A percentile compares a stretch with the other conserved stretches of the same genome.
Conservation (phyloP, 2,329 filamentous ascomycete species). For the Fusarium sp. region DNA sequence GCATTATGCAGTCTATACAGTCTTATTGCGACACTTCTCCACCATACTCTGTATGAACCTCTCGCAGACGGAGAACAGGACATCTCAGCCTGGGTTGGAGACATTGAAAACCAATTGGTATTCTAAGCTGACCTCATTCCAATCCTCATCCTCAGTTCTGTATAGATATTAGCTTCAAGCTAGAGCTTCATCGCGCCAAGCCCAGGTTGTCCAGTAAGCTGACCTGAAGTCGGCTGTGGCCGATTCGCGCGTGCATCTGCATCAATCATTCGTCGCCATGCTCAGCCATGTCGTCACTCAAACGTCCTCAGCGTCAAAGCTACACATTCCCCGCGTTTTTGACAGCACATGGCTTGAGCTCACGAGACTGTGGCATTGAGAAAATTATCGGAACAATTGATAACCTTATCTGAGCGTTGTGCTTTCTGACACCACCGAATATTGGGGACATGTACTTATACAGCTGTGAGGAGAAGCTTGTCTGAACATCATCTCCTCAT, state of each 20-base stretch:
- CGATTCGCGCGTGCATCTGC: not conserved
- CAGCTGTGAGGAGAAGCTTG: slow-evolving; percentile 1
- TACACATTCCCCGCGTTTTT: slow-evolving; percentile 29
- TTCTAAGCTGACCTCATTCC: slow-evolving; percentile 22
- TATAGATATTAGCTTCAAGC: not conserved
- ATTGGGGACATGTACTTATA: slow-evolving; percentile 11
- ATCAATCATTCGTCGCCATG: slow-evolving; percentile 12
- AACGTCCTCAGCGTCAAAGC: slow-evolving; percentile 18
- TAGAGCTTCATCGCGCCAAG: slow-evolving; percentile 11
- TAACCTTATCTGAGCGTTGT: not conserved
- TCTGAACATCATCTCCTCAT: not conserved
- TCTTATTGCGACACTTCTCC: not conserved
- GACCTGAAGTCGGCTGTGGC: slow-evolving; percentile 3
- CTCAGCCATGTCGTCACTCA: slow-evolving; percentile 34
- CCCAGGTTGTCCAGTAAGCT: slow-evolving; percentile 11
- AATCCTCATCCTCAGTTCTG: not conserved
- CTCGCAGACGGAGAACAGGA: not conserved
- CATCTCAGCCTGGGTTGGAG: not conserved
- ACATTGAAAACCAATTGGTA: not conserved
- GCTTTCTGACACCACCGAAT: slow-evolving; percentile 11
- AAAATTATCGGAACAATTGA: slow-evolving; percentile 10
- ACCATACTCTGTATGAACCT: not conserved
- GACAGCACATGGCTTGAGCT: slow-evolving; percentile 23
- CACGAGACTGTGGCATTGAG: slow-evolving; percentile 8
- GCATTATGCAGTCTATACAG: not conserved